Conservation (phyloP, 106 monocot species). For the Platanthera guangdongensis region DNA sequence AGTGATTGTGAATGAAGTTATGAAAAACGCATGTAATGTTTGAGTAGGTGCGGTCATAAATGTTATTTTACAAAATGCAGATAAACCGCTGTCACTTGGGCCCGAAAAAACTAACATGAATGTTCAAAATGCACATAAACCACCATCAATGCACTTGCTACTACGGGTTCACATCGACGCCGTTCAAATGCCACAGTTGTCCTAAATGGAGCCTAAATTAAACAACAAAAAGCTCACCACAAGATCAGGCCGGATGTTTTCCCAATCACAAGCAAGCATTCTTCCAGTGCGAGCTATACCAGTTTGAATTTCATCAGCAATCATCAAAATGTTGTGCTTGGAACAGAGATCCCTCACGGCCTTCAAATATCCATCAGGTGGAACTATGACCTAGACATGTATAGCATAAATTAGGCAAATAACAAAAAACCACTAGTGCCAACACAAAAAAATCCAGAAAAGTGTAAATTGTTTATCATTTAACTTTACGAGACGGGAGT, state of each 20-base stretch:
- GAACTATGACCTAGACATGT: conserved; percentile 65
- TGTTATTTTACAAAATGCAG: no score
- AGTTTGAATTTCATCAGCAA: conserved; percentile 99
- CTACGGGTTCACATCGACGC: no score
- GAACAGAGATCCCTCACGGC: conserved; percentile 75
- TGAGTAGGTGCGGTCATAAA: no score
- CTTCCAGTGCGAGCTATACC: conserved; percentile 90
- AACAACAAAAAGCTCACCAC: conserved; percentile 44
- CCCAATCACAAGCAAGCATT: conserved; percentile 91
- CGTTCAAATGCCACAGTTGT: no score
- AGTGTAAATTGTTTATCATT: neutral
- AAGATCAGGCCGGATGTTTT: conserved; percentile 81
- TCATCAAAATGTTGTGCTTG: conserved; percentile 73
- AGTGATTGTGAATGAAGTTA: no score
- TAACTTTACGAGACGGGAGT: no score
- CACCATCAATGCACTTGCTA: no score
- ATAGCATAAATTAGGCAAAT: neutral
- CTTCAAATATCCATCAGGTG: conserved; percentile 95
- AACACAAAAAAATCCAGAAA: neutral
- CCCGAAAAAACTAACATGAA: no score
- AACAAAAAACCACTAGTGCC: neutral
- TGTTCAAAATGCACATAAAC: no score
- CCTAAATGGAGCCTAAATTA: neutral
- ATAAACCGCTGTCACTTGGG: no score
- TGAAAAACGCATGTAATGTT: no score